Percentiles rank a stretch among this genome's conserved stretches.
phyloP scores from a whole-genome alignment of 208 protist genomes.

The Trypanosoma scelopori region DNA sequence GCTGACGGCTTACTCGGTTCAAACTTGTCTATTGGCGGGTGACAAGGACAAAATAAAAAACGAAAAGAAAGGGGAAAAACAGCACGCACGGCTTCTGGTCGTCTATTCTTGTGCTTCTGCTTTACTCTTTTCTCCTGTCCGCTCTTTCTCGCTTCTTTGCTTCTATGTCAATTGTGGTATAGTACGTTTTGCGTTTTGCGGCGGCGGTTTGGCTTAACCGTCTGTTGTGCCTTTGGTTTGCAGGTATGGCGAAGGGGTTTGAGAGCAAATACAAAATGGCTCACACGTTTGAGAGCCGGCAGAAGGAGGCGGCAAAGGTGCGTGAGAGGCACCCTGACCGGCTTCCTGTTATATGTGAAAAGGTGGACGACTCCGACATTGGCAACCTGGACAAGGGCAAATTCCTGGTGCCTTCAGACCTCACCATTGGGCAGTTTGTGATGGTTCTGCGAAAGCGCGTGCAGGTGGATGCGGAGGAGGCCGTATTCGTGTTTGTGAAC shows the following conservation, averaged over 20 bases:
- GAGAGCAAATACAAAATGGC: slow-evolving; percentile 54
- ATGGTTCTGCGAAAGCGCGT: slow-evolving; percentile 94
- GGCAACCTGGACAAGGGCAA: slow-evolving; percentile 94
- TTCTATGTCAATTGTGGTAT: background rate
- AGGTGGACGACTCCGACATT: slow-evolving; percentile 81
- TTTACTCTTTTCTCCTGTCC: background rate
- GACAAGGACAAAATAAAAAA: no score
- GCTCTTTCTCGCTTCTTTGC: background rate
- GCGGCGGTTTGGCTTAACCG: no score
- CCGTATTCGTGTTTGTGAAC: slow-evolving; percentile 94
- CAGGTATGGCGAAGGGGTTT: slow-evolving; percentile 17
- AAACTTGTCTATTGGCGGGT: no score
- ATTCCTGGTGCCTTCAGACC: slow-evolving; percentile 80
- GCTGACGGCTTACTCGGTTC: no score
- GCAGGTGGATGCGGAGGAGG: slow-evolving; percentile 87
- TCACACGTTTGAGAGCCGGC: slow-evolving; percentile 73
- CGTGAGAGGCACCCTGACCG: slow-evolving; percentile 82
- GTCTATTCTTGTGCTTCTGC: background rate
- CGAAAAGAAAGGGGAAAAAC: no score
- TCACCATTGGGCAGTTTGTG: slow-evolving; percentile 94
- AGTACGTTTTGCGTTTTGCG: background rate
- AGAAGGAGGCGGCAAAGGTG: slow-evolving; percentile 58
- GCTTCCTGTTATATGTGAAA: slow-evolving; percentile 94
- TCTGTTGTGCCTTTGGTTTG: no score
- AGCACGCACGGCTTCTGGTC: no score